Evolutionary conservation across 768 basidiomycete genomes (phyloP).

Genomic region (Leccinum imitatum): DNA sequence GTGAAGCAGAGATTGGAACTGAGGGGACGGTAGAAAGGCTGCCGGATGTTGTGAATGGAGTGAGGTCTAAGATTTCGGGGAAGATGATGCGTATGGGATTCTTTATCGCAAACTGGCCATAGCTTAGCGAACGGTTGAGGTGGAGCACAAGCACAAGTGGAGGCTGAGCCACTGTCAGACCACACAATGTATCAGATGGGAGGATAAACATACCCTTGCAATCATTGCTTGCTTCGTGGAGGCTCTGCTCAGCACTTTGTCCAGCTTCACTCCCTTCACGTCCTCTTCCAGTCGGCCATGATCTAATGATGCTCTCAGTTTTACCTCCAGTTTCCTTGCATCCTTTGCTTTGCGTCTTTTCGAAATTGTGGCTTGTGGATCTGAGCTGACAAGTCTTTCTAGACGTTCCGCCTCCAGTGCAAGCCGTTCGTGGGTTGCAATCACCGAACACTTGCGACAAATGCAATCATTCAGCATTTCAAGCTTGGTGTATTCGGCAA

Average conservation of each 20-base stretch:
- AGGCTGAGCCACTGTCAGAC: conserved; percentile 49
- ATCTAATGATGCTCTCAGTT: conserved; percentile 62
- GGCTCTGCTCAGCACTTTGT: conserved; percentile 69
- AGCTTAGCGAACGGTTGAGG: conserved; percentile 88
- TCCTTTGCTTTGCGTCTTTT: conserved; percentile 78
- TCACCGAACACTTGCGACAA: conserved; percentile 87
- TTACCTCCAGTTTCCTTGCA: conserved; percentile 59
- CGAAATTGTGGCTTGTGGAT: conserved; percentile 54
- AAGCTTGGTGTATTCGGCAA: conserved; percentile 84
- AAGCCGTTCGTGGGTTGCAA: conserved; percentile 70
- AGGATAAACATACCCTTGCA: conserved; percentile 57
- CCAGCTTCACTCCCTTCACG: conserved; percentile 74
- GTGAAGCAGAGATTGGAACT: conserved; percentile 66
- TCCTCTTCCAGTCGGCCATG: conserved; percentile 84
- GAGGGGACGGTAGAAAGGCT: conserved; percentile 70
- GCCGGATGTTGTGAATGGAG: conserved; percentile 83
- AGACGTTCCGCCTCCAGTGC: conserved; percentile 61
- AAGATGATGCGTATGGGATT: conserved; percentile 81
- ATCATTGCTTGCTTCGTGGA: conserved; percentile 93
- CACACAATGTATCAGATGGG: not conserved
- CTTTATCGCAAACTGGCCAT: conserved; percentile 74
- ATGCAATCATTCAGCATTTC: conserved; percentile 90
- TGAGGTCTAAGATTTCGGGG: conserved; percentile 86
- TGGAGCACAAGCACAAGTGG: conserved; percentile 86
- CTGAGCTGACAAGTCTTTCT: conserved; percentile 33